Conservation (phyloP, 1,284 basidiomycete species). For the Schizophyllum amplum region DNA sequence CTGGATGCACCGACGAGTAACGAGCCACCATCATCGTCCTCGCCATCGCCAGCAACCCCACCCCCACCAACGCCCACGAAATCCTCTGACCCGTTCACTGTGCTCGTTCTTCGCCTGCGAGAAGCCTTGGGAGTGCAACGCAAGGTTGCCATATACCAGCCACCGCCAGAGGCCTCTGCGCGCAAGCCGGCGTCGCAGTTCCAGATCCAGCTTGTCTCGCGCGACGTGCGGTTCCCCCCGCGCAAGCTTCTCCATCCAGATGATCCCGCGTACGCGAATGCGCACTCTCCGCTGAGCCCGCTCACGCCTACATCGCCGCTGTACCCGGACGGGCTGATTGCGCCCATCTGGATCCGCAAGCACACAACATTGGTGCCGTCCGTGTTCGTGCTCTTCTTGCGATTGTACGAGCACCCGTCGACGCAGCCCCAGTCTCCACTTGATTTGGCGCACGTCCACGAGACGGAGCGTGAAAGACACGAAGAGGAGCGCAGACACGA, state of each 20-base stretch:
- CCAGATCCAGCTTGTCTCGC: slow-evolving; percentile 76
- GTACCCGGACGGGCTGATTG: slow-evolving; percentile 90
- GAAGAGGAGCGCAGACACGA: slow-evolving; percentile 70
- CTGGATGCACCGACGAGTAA: slow-evolving; percentile 35
- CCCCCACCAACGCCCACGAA: slow-evolving; percentile 20
- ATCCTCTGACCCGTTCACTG: slow-evolving; percentile 42
- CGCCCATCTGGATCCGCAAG: slow-evolving; percentile 96
- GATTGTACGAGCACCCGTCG: slow-evolving; percentile 62
- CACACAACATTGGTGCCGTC: slow-evolving; percentile 87
- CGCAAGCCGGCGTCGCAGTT: slow-evolving; percentile 35
- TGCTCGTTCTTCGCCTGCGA: slow-evolving; percentile 47
- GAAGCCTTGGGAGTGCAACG: slow-evolving; percentile 56
- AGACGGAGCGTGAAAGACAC: slow-evolving; percentile 45
- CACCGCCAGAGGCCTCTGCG: slow-evolving; percentile 43
- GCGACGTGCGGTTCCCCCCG: slow-evolving; percentile 78
- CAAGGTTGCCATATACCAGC: slow-evolving; percentile 55
- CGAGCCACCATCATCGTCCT: slow-evolving; percentile 13
- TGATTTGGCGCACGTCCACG: slow-evolving; percentile 37
- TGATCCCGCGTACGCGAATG: slow-evolving; percentile 39
- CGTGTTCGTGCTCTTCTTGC: slow-evolving; percentile 86
- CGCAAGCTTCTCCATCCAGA: slow-evolving; percentile 65
- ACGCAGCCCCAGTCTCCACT: slow-evolving; percentile 39
- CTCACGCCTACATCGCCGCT: slow-evolving; percentile 82
- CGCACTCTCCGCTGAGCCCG: slow-evolving; percentile 87
- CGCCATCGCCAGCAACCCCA: slow-evolving; percentile 22